Evolutionary conservation across 1,284 basidiomycete species (phyloP), one percentile per base, ranked within the genome.

Genomic region (Apiotrichum siamense): DNA sequence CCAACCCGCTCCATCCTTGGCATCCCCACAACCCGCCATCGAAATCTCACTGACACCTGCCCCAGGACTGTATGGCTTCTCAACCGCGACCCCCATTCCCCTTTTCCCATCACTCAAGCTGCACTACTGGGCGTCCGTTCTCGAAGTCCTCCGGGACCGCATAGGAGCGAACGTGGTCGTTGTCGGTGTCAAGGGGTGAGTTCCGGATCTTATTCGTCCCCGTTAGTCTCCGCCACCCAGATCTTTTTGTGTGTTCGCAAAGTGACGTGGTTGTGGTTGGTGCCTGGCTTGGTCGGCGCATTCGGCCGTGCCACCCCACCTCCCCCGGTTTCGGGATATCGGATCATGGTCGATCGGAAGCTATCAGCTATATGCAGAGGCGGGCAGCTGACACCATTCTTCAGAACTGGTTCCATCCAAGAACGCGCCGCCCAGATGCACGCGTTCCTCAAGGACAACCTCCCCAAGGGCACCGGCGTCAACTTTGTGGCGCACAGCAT

Each of bases 401-500:
- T n/a, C 67, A 93, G 90, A 7, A 97, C 94, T 9, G 96, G 93
- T 4, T 93, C 90, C 0, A 87, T 99, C 50, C 77, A 83, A 37
- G 85, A 88, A 29, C 83, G 96, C 13, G 88, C 93, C 0, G 80
- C 85, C 53, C 80, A 81, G 42, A 78, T 99, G 58, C 81, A 98
- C 72, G 76, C 79, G 21, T 84, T 87, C 58, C 79, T 99, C 11
- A 77, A 82, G 54, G 70, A 78, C 25, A 85, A 81, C 46, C 83
- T 85, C 1, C 77, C 76, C 12, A 58, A 56, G 29, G 41, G 89
- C 82, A 42, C 81, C 81, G 64, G 86, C 82, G 47, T 97, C 65
- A 98, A 99, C 72, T 85, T 99, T 64, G 78, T 98, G 40, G 96
- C 89, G 0, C 96, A 99, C 70, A 92, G 88, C 18, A 99, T 99